Percentiles rank a stretch among this genome's conserved stretches.
These are phyloP conservation scores for Candida tetrigidarum DNA, from an alignment of 1,139 yeast genomes.

Conservation along the genomic window DNA sequence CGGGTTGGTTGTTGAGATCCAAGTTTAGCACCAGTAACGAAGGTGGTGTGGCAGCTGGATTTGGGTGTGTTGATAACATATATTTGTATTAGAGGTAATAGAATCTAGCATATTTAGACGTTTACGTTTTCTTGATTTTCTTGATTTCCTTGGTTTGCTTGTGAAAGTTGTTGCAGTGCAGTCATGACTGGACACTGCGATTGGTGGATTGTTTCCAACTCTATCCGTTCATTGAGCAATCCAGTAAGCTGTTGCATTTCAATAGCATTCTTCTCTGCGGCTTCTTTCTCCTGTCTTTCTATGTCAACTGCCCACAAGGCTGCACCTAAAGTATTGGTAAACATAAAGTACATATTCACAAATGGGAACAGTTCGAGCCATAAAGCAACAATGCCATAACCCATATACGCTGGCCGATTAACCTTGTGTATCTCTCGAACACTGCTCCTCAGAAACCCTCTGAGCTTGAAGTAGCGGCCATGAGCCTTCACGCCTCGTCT, in stretches of 20 bases:
- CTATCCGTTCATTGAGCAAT: not conserved
- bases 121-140: not conserved
- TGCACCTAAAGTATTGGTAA: conserved; percentile 72
- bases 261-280: conserved; percentile 3
- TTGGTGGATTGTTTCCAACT: no score
- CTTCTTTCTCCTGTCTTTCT: conserved; percentile 21
- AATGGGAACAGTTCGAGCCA: conserved; percentile 65
- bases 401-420: conserved; percentile 39
- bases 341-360: conserved; percentile 60
- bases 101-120: not conserved
- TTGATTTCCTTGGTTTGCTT: not conserved
- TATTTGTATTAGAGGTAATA: conserved; percentile 37
- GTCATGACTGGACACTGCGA: not conserved
- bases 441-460: conserved; percentile 52
- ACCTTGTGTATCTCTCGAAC: conserved; percentile 30
- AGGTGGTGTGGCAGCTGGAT: conserved; percentile 99
- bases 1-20: conserved; percentile 89
- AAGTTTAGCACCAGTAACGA: conserved; percentile 87
- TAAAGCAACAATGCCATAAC: conserved; percentile 64
- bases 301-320: conserved; percentile 67
- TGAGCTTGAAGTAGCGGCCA: conserved; percentile 61
- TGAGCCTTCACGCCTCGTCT: conserved; percentile 61
- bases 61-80: conserved; percentile 90
- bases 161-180: not conserved
- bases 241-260: conserved; percentile 2